phyloP scores from a whole-genome alignment of 2,329 filamentous ascomycete species.

The Hymenoscyphus salicellus region DNA sequence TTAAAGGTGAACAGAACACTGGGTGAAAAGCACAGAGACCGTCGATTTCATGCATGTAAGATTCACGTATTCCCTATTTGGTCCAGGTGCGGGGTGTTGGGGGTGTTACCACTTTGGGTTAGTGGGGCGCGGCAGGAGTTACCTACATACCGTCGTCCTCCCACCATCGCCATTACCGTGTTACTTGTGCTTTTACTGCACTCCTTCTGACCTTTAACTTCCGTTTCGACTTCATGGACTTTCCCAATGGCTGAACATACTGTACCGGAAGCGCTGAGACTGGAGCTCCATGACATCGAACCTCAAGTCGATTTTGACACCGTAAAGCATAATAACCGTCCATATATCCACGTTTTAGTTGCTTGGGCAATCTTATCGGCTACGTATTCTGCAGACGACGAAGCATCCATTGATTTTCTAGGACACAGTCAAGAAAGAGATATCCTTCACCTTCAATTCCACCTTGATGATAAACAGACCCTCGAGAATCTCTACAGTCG shows the following conservation, averaged over 20 bases:
- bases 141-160: neutral
- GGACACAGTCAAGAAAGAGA: neutral
- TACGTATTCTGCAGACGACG: slow-evolving; percentile 7
- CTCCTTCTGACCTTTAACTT: neutral
- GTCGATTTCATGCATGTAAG: neutral
- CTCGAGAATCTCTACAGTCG: slow-evolving; percentile 1
- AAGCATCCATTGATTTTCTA: neutral
- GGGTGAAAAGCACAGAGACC: neutral
- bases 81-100: neutral
- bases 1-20: neutral
- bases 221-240: neutral
- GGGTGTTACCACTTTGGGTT: neutral
- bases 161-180: neutral
- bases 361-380: slow-evolving; percentile 6
- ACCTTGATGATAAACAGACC: slow-evolving; percentile 2
- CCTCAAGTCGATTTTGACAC: neutral
- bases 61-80: neutral
- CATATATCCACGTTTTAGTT: neutral
- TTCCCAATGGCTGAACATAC: slow-evolving; percentile 1
- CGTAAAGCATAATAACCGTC: neutral
- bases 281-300: slow-evolving; percentile 1
- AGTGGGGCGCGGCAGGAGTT: neutral
- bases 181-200: neutral
- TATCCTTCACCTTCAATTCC: slow-evolving; percentile 6
- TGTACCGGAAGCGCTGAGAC: neutral